Evolutionary conservation across 805 yeast genomes (phyloP).

Genomic region (Blastobotrys chiropterorum): DNA sequence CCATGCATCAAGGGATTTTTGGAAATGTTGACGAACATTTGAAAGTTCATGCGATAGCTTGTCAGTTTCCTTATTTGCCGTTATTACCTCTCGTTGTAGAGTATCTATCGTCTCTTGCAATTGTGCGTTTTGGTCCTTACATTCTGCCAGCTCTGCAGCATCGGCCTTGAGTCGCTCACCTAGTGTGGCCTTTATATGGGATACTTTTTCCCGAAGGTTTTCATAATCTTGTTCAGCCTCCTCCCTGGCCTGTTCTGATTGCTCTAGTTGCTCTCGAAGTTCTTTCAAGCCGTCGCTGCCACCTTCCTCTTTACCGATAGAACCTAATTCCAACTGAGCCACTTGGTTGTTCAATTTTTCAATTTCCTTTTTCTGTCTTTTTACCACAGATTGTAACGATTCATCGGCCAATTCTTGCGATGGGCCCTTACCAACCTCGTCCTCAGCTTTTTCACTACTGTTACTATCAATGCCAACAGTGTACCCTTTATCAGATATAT

Average conservation of each 20-base stretch:
- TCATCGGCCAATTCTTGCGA: background rate
- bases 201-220: constrained; percentile 31
- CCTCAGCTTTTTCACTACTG: background rate
- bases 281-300: constrained; percentile 43
- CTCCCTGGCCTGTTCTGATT: constrained; percentile 41
- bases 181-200: constrained; percentile 32
- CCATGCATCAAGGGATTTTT: constrained; percentile 14
- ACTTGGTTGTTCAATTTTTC: constrained; percentile 3
- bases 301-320: background rate
- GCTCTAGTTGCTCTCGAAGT: constrained; percentile 54
- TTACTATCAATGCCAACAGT: too few species aligned
- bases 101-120: constrained; percentile 30
- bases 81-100: constrained; percentile 36
- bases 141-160: constrained; percentile 23
- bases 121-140: constrained; percentile 30
- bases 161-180: constrained; percentile 42
- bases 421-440: too few species aligned
- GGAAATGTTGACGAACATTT: constrained; percentile 17
- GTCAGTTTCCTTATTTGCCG: constrained; percentile 25
- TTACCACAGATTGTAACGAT: constrained; percentile 1
- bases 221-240: constrained; percentile 38
- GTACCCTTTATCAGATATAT: too few species aligned
- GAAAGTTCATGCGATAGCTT: constrained; percentile 26
- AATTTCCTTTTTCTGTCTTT: constrained; percentile 8
- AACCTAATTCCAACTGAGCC: background rate